Percentiles rank a stretch among this genome's conserved stretches.
These are phyloP conservation scores for Aspergillus biplanus DNA, from an alignment of 495 filamentous ascomycete genomes.

Conservation along the genomic window DNA sequence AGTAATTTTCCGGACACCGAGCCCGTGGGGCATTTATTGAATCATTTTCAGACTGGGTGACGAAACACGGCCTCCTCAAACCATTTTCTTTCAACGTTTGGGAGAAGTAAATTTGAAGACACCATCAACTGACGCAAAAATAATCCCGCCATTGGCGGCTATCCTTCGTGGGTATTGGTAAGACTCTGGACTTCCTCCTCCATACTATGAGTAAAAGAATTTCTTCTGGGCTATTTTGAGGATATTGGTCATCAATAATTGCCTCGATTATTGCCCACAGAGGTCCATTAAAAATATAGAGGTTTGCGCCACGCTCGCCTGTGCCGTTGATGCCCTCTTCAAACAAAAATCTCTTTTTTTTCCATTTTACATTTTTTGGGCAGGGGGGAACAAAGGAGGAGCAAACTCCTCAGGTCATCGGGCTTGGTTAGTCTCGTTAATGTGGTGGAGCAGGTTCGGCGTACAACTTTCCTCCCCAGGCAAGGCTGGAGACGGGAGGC, in stretches of 20 bases:
- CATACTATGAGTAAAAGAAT: neutral
- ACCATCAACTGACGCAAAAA: neutral
- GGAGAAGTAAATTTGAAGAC: neutral
- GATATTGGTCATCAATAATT: constrained; percentile 1
- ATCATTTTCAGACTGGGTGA: neutral
- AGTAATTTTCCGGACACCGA: too few relatives aligned
- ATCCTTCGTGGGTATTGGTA: too few relatives aligned
- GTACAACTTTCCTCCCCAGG: constrained; percentile 1
- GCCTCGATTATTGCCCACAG: neutral
- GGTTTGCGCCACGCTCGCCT: neutral
- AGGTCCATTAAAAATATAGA: neutral
- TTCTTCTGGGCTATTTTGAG: neutral
- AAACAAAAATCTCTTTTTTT: neutral
- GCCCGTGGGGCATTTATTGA: too few relatives aligned
- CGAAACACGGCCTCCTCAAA: too few relatives aligned
- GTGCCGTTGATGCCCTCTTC: neutral
- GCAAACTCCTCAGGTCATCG: neutral
- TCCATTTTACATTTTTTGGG: neutral
- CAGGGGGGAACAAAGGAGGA: too few relatives aligned
- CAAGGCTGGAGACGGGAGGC: neutral
- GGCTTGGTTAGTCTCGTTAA: neutral
- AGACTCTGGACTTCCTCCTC: neutral
- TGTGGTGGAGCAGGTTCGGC: constrained; percentile 1
- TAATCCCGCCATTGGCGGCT: neutral
- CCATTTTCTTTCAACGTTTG: neutral